Evolutionary conservation across 768 basidiomycete genomes (phyloP), one percentile per base, ranked within the genome.

Genomic region (Serendipita sp.): DNA sequence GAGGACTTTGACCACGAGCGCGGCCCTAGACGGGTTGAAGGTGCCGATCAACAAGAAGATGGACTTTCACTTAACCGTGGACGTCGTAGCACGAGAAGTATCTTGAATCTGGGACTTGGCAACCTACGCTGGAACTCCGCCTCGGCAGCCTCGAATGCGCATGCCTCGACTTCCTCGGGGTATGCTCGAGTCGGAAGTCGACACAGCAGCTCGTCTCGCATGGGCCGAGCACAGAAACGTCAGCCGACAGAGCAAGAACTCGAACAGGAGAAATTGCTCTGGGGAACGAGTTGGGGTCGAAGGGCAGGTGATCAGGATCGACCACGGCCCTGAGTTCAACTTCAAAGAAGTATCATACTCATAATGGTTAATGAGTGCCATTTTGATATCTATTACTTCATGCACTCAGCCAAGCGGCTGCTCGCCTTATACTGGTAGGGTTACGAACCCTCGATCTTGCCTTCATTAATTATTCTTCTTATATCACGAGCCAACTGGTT

Each of bases 281-380:
- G 56, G 56, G 56, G 56, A 35, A 60, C 56, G 16, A 60, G 56
- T 32, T 60, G 56, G 56, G 56, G 56, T 10, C 56, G 56, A 32
- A 3, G 35, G 32, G 24, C 16, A 32, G 16, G 16, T 8, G 56
- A 37, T 35, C 24, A 32, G 28, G 16, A 24, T 32, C 24, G 35
- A 10, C 56, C 18, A 7, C 32, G 18, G 10, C 32, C 18, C 16
- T 41, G 38, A 41, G 7, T 1, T 41, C 38, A 41, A 7, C n/a
- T 53, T 7, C n/a, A 53, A 53, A 18, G 5, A 24, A 24, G 24
- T 41, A 41, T 13, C 13, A 7, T 41, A 41, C 1, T 41, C 38
- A 41, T 41, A 13, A 41, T 53, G 48, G 18, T 53, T 53, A 53
- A 53, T 53, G 48, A 10, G 32, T 53, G 24, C 24, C 24, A 24